Conservation (phyloP, 23 red algal genomes). For the Gracilaria vermiculophylla region DNA sequence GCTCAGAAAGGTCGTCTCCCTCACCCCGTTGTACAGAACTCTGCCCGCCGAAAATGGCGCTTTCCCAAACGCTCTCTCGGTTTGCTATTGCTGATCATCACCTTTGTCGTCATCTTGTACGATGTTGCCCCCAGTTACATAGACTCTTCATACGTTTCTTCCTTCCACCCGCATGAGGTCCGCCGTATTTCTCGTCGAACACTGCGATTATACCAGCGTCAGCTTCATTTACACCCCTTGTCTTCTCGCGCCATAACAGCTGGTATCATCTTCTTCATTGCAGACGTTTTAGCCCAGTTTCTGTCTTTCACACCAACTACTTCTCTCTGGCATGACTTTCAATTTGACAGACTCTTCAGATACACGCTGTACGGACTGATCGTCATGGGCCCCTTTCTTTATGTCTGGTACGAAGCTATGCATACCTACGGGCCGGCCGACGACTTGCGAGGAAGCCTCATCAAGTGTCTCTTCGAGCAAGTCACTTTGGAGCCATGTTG, state of each 20-base stretch:
- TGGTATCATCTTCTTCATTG: conserved; percentile 67
- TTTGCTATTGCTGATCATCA: background rate
- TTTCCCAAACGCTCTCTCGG: conserved; percentile 6
- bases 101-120: background rate
- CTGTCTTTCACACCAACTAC: background rate
- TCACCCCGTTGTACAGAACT: background rate
- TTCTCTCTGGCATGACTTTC: conserved; percentile 24
- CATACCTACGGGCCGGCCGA: conserved; percentile 63
- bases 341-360: conserved; percentile 45
- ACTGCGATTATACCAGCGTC: conserved; percentile 62
- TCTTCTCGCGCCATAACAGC: conserved; percentile 64
- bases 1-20: conserved; percentile 30
- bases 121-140: background rate
- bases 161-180: conserved; percentile 17
- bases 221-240: conserved; percentile 64
- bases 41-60: background rate
- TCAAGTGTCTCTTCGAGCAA: conserved; percentile 75
- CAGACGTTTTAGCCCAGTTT: conserved; percentile 64
- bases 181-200: conserved; percentile 37
- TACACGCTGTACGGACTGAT: conserved; percentile 72
- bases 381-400: conserved; percentile 73
- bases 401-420: conserved; percentile 80
- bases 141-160: background rate
- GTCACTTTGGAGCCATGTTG: conserved; percentile 71
- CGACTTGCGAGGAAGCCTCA: conserved; percentile 47